Percentiles rank a stretch among this genome's conserved stretches.
These are phyloP conservation scores for Abrus precatorius DNA, from an alignment of 306 rosid species.

Conservation along the genomic window DNA sequence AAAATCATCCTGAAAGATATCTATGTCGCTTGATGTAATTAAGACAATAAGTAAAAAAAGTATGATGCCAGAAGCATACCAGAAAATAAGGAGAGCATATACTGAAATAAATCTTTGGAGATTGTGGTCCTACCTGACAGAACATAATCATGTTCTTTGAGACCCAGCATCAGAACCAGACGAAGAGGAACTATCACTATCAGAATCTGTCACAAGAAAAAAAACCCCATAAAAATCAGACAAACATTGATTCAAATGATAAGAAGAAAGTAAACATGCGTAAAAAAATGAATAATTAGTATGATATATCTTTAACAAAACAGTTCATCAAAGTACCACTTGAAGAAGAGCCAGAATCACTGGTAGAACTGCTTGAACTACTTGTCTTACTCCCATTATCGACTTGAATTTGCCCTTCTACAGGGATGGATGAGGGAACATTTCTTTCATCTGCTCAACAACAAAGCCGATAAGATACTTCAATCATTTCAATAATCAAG, in stretches of 20 bases:
- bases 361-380: conserved; percentile 98
- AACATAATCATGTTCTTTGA: conserved; percentile 58
- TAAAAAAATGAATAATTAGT: not conserved
- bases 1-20: conserved; percentile 24
- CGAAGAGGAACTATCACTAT: conserved; percentile 91
- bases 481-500: conserved; percentile 27
- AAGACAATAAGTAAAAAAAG: not conserved
- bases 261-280: not conserved
- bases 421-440: conserved; percentile 62
- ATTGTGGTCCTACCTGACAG: conserved; percentile 59
- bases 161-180: conserved; percentile 91
- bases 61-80: not conserved
- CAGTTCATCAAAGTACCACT: conserved; percentile 68
- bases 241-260: conserved; percentile 33
- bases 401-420: conserved; percentile 64
- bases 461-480: conserved; percentile 5
- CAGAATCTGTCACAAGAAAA: conserved; percentile 77
- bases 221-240: conserved; percentile 32
- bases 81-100: conserved; percentile 10
- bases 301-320: conserved; percentile 11
- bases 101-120: not conserved
- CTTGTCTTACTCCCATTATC: conserved; percentile 87
- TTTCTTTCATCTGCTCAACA: conserved; percentile 63
- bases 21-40: not conserved
- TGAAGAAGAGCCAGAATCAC: conserved; percentile 96